Conservation (phyloP, 345 rosid species). For the Eucalyptus cladocalyx region DNA sequence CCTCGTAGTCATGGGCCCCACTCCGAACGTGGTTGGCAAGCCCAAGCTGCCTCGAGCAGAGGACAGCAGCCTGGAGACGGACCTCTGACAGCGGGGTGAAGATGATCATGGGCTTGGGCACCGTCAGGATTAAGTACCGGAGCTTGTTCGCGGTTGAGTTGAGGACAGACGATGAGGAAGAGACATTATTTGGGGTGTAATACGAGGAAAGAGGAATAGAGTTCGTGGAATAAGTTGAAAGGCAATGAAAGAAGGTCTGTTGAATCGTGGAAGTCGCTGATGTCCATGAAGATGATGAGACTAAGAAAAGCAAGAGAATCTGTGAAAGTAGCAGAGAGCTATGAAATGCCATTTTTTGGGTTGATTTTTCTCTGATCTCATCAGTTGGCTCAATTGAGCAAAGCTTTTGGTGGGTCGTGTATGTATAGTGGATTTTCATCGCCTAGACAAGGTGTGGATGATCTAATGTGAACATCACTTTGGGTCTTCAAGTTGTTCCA, state of each 20-base stretch:
- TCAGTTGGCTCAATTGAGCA: neutral
- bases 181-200: constrained; percentile 2
- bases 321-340: neutral
- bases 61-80: constrained; percentile 48
- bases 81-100: constrained; percentile 31
- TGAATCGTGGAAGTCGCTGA: neutral
- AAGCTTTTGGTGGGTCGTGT: neutral
- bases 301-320: neutral
- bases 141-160: constrained; percentile 36
- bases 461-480: neutral
- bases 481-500: neutral
- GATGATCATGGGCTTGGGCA: constrained; percentile 51
- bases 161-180: constrained; percentile 27
- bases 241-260: constrained; percentile 30
- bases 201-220: constrained; percentile 7
- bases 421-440: neutral
- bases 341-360: neutral
- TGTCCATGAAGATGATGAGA: neutral
- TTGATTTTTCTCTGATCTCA: neutral
- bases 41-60: constrained; percentile 28
- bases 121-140: constrained; percentile 16
- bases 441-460: neutral
- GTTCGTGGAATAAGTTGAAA: constrained; percentile 8
- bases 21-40: constrained; percentile 35
- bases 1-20: constrained; percentile 63